These are phyloP conservation scores for Detonula confervacea DNA, from an alignment of 352 stramenopile species.

Conservation along the genomic window DNA sequence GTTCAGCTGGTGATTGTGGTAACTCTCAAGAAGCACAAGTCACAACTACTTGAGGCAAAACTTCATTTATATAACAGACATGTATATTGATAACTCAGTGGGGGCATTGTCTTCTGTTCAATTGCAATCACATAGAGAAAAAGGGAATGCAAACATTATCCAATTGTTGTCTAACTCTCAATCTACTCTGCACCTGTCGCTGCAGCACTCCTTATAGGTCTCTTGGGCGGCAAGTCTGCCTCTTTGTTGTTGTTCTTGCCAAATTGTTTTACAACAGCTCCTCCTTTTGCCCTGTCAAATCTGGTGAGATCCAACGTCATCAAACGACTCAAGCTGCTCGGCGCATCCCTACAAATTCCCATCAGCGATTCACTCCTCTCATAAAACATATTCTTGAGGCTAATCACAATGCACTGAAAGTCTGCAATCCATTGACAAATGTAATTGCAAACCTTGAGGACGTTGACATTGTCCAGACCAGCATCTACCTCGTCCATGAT, in stretches of 20 bases:
- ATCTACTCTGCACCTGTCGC: slow-evolving; percentile 16
- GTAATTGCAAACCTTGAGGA: slow-evolving; percentile 98
- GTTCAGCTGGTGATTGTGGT: no score
- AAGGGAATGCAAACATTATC: no score
- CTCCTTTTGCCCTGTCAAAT: slow-evolving; percentile 53
- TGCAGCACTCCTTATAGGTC: slow-evolving; percentile 13
- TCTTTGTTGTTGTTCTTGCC: not conserved
- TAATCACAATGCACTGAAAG: slow-evolving; percentile 98
- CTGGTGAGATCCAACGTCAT: slow-evolving; percentile 83
- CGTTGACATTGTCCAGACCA: slow-evolving; percentile 99
- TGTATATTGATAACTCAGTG: no score
- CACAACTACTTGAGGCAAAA: no score
- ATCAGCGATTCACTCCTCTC: slow-evolving; percentile 81
- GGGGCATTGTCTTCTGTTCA: no score
- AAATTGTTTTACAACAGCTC: no score
- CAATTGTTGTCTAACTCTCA: no score
- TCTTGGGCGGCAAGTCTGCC: slow-evolving; percentile 25
- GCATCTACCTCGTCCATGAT: slow-evolving; percentile 99
- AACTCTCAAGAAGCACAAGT: no score
- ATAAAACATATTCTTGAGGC: slow-evolving; percentile 98
- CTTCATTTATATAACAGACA: no score
- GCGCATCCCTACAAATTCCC: slow-evolving; percentile 82
- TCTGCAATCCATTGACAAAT: slow-evolving; percentile 91
- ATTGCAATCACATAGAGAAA: no score
- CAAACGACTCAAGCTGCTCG: slow-evolving; percentile 75